Conservation (phyloP, 176 grass and related monocot species). For the Secale cereale region DNA sequence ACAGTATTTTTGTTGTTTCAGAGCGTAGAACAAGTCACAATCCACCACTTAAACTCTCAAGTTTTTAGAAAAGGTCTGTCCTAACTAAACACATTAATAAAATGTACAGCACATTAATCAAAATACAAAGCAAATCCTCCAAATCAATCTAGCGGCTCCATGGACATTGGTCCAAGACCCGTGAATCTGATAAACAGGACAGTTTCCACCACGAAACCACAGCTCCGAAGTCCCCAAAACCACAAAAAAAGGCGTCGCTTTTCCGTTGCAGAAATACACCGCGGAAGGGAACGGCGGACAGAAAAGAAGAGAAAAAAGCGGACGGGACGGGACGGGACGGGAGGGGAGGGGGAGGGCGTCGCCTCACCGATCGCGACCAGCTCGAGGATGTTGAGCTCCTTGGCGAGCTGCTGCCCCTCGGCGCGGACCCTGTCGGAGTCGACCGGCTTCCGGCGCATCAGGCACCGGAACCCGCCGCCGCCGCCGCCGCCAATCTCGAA, state of each 20-base stretch:
- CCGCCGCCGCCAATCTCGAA: constrained; percentile 29
- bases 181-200: background rate
- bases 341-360: background rate
- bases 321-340: background rate
- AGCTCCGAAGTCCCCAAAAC: background rate
- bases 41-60: background rate
- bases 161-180: background rate
- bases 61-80: background rate
- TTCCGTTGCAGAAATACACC: background rate
- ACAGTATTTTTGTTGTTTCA: background rate
- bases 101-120: background rate
- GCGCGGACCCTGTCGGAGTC: constrained; percentile 67
- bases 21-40: background rate
- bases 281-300: background rate
- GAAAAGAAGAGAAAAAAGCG: background rate
- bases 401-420: constrained; percentile 72
- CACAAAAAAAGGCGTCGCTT: background rate
- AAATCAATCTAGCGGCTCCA: background rate
- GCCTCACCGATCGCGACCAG: constrained; percentile 71
- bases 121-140: background rate
- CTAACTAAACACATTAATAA: background rate
- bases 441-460: constrained; percentile 92
- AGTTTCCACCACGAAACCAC: background rate
- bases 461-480: constrained; percentile 30
- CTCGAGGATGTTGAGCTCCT: constrained; percentile 67